Percentiles rank a stretch among this genome's conserved stretches.
These are phyloP conservation scores for Onygena corvina DNA, from an alignment of 2,329 filamentous ascomycete species.

Conservation along the genomic window DNA sequence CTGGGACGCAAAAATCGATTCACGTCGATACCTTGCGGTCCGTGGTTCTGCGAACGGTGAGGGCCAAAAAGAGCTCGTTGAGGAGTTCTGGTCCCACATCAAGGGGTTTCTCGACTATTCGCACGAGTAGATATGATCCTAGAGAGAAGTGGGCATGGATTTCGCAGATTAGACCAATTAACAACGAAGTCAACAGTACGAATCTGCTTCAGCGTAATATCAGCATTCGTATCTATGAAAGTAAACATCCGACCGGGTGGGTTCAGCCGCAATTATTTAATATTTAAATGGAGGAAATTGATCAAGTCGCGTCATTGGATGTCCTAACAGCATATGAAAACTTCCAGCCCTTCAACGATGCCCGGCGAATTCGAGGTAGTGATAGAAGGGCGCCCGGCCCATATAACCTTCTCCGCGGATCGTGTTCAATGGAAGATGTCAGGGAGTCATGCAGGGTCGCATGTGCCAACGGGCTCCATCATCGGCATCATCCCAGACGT, in stretches of 20 bases:
- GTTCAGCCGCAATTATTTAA: too few relatives aligned
- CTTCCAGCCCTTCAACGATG: background rate
- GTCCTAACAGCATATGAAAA: too few relatives aligned
- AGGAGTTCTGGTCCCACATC: slow-evolving; percentile 33
- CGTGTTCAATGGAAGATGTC: background rate
- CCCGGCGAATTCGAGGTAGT: background rate
- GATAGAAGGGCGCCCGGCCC: background rate
- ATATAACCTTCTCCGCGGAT: background rate
- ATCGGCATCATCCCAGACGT: background rate
- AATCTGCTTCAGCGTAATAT: too few relatives aligned
- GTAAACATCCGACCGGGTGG: too few relatives aligned
- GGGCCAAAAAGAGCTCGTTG: slow-evolving; percentile 31
- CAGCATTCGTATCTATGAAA: too few relatives aligned
- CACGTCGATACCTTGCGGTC: slow-evolving; percentile 41
- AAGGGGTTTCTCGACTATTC: slow-evolving; percentile 30
- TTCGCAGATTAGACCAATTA: too few relatives aligned
- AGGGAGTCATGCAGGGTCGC: background rate
- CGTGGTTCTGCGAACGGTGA: slow-evolving; percentile 23
- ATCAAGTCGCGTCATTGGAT: too few relatives aligned
- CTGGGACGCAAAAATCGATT: slow-evolving; percentile 46
- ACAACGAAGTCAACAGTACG: too few relatives aligned
- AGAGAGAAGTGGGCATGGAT: too few relatives aligned
- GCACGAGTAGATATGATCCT: too few relatives aligned
- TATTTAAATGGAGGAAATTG: too few relatives aligned
- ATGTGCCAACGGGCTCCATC: background rate